Percentiles rank a stretch among this genome's conserved stretches.
Conservation (phyloP, 106 monocot genomes). For the Acanthochlamys bracteata region DNA sequence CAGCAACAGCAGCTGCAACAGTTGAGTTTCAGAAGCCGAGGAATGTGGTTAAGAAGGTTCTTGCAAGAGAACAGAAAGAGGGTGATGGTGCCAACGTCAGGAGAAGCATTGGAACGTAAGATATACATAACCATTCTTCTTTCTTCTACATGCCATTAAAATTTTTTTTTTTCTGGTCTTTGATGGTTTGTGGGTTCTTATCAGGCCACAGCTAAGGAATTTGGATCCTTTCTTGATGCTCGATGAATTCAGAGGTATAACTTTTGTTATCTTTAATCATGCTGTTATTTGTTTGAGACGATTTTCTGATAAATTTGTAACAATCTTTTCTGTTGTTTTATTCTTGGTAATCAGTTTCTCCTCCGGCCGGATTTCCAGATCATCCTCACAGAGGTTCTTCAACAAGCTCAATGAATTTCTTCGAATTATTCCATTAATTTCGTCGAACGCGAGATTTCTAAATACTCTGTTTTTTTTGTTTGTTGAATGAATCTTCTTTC, state of each 20-base stretch:
- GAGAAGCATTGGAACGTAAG: conserved; percentile 68
- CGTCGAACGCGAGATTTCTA: not conserved
- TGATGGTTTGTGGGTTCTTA: not conserved
- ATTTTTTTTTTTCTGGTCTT: not conserved
- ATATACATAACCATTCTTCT: not conserved
- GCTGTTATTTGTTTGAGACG: not conserved
- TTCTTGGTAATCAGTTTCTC: conserved; percentile 26
- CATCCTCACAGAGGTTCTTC: conserved; percentile 64
- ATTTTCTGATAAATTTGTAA: not conserved
- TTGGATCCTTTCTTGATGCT: conserved; percentile 72
- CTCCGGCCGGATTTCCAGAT: conserved; percentile 68
- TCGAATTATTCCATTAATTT: not conserved
- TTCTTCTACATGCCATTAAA: not conserved
- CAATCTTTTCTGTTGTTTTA: not conserved
- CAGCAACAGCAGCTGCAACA: too few relatives aligned
- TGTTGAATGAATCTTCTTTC: too few relatives aligned
- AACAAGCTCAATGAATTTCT: not conserved
- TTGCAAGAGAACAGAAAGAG: conserved; percentile 44
- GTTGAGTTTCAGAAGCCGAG: conserved; percentile 27
- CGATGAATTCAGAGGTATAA: conserved; percentile 61
- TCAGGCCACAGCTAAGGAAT: conserved; percentile 50
- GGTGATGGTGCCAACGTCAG: conserved; percentile 60
- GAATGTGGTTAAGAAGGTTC: conserved; percentile 40
- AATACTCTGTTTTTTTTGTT: not conserved
- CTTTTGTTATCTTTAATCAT: not conserved